Evolutionary conservation across 169 alveolate genomes (phyloP).

Genomic region (Neospora caninum): DNA sequence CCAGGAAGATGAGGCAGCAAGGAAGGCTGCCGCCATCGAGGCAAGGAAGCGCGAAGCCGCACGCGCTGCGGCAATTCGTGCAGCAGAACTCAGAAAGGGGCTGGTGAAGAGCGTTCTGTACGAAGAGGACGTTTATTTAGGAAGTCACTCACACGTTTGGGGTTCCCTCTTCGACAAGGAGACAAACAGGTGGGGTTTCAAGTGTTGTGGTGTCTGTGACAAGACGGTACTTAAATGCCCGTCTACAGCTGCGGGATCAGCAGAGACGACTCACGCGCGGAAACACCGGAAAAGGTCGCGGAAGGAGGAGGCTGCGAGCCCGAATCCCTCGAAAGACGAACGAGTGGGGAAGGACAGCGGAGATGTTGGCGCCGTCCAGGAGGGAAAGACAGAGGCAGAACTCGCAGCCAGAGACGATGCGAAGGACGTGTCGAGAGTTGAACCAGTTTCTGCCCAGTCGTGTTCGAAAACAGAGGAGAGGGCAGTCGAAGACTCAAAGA

Average conservation of each 20-base stretch:
- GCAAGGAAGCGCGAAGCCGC: slow-evolving; percentile 47
- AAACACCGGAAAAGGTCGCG: slow-evolving; percentile 22
- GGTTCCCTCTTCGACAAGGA: slow-evolving; percentile 82
- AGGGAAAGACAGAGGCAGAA: background rate
- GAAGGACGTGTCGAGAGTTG: background rate
- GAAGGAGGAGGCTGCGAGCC: background rate
- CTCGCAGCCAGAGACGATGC: background rate
- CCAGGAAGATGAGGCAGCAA: background rate
- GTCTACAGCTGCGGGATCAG: slow-evolving; percentile 29
- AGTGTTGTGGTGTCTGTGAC: slow-evolving; percentile 78
- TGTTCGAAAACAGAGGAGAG: background rate
- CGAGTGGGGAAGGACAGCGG: background rate
- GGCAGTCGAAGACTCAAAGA: background rate
- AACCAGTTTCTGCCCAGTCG: background rate
- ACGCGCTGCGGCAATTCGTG: slow-evolving; percentile 61
- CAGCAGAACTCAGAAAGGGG: slow-evolving; percentile 70
- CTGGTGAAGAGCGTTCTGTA: slow-evolving; percentile 75
- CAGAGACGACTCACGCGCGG: background rate
- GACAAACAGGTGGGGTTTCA: slow-evolving; percentile 83
- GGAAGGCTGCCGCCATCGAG: slow-evolving; percentile 46
- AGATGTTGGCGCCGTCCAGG: background rate
- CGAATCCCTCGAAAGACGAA: background rate
- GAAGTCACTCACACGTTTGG: slow-evolving; percentile 81
- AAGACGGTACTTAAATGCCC: background rate
- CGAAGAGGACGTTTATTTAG: slow-evolving; percentile 77